Evolutionary conservation across 129 eudicot genomes (phyloP).

Genomic region (Ambrosia trifida): DNA sequence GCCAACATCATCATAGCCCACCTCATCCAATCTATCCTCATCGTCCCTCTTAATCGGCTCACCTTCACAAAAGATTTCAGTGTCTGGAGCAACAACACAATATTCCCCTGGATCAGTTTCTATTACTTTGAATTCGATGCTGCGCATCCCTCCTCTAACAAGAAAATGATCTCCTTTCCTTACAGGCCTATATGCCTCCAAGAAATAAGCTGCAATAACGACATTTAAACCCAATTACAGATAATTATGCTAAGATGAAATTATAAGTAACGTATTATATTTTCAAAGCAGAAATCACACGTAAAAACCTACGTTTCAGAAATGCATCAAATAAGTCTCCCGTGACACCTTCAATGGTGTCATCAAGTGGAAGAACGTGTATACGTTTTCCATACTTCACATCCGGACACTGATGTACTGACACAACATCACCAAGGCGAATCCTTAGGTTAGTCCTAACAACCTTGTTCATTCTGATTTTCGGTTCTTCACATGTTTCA

Average conservation of each 20-base stretch:
- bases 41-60: slow-evolving; percentile 76
- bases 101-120: slow-evolving; percentile 73
- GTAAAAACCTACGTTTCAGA: slow-evolving; percentile 55
- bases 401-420: slow-evolving; percentile 82
- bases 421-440: slow-evolving; percentile 72
- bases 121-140: slow-evolving; percentile 68
- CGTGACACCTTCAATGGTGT: slow-evolving; percentile 73
- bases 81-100: slow-evolving; percentile 80
- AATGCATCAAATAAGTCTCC: slow-evolving; percentile 72
- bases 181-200: slow-evolving; percentile 68
- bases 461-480: slow-evolving; percentile 44
- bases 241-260: neutral
- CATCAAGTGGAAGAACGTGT: slow-evolving; percentile 69
- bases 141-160: slow-evolving; percentile 76
- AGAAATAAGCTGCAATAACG: slow-evolving; percentile 53
- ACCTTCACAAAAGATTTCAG: slow-evolving; percentile 73
- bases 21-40: slow-evolving; percentile 69
- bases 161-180: slow-evolving; percentile 71
- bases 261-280: neutral
- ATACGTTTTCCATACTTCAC: slow-evolving; percentile 74
- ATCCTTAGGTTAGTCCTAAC: slow-evolving; percentile 62
- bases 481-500: slow-evolving; percentile 60
- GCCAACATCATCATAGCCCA: slow-evolving; percentile 78
- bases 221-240: neutral
- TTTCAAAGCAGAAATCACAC: neutral